Base-by-base conservation (phyloP, 192 early-diverging fungal genomes). In the Backusella circina region DNA sequence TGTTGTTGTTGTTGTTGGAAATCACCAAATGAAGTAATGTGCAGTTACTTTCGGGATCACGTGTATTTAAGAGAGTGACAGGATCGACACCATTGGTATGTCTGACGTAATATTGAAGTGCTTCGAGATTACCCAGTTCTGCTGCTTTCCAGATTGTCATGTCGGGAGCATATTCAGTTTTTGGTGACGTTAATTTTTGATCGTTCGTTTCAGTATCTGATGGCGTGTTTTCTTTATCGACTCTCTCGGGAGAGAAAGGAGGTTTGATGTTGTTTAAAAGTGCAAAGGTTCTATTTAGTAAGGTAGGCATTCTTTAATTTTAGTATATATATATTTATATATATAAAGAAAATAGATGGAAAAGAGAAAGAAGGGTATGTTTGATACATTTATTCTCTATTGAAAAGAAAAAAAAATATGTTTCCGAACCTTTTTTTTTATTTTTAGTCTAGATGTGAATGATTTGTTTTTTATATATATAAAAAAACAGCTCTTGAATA, bases 71-170 rank as follows among this genome's bases (percentile, higher is more conserved):
- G 1, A 81, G 21, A 10, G 37, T 72, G 6, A 5, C 13, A 15
- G 61, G 66, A 54, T 77, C 65, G 3, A 50, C 33, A 9, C 21
- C 54, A 32, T 5, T 66, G 21, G 71, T 35, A 16, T 66, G 30
- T 54, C 67, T 26, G 61, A 76, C 35, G 67, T 79, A 67, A 44
- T 83, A 77, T 75, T 72, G 37, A 28, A 79, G 44, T 39, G 74
- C 35, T 35, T 68, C 51, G 51, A 70, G n/a, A 65, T 81, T 61
- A 13, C 75, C 79, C 71, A 57, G 28, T 47, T 77, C 72, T 12
- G 79, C 79, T 31, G 79, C 79, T 38, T 77, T 65, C 75, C 75
- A 81, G 35, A 81, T 79, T 12, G 75, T 38, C 13, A 76, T 70
- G 3, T 61, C 35, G 8, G 71, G 71, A 13, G 50, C 33, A 32